phyloP scores from a whole-genome alignment of 2,329 filamentous ascomycete species.

The Metarhizium sp. region DNA sequence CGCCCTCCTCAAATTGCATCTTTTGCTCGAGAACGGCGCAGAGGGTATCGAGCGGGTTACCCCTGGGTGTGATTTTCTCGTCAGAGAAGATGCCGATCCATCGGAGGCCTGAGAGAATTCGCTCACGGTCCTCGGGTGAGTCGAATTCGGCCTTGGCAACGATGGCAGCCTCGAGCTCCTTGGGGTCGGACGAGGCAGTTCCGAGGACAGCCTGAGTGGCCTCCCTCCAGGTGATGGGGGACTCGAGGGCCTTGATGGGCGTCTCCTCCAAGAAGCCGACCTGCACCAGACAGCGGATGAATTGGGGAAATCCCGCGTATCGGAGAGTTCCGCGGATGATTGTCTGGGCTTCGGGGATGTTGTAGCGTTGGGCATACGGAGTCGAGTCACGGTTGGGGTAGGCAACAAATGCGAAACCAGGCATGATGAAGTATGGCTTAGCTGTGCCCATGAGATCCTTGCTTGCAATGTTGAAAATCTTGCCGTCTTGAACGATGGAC shows the following conservation, averaged over 20 bases:
- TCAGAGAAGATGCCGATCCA: conserved; percentile 66
- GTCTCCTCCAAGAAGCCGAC: conserved; percentile 79
- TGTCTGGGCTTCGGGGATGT: conserved; percentile 87
- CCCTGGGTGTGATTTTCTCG: conserved; percentile 58
- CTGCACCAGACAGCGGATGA: conserved; percentile 79
- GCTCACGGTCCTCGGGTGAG: conserved; percentile 56
- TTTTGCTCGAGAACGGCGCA: conserved; percentile 84
- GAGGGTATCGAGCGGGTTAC: conserved; percentile 82
- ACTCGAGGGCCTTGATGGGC: conserved; percentile 53
- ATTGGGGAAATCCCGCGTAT: conserved; percentile 84
- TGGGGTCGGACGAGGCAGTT: conserved; percentile 53
- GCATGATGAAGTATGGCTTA: conserved; percentile 85
- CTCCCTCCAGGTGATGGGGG: conserved; percentile 71
- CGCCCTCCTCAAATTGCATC: conserved; percentile 76
- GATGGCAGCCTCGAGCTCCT: conserved; percentile 66
- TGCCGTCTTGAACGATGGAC: conserved; percentile 71
- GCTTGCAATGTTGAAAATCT: conserved; percentile 53
- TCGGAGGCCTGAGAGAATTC: conserved; percentile 60
- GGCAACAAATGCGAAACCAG: conserved; percentile 78
- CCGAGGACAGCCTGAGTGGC: conserved; percentile 70
- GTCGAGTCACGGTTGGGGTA: conserved; percentile 93
- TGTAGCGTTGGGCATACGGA: conserved; percentile 77
- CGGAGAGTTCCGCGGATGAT: conserved; percentile 74
- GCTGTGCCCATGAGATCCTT: conserved; percentile 75
- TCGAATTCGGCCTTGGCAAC: conserved; percentile 66